Percentiles rank a stretch among this genome's conserved stretches.
These are phyloP conservation scores for Neltuma alba DNA, from an alignment of 306 rosid genomes.

Conservation along the genomic window DNA sequence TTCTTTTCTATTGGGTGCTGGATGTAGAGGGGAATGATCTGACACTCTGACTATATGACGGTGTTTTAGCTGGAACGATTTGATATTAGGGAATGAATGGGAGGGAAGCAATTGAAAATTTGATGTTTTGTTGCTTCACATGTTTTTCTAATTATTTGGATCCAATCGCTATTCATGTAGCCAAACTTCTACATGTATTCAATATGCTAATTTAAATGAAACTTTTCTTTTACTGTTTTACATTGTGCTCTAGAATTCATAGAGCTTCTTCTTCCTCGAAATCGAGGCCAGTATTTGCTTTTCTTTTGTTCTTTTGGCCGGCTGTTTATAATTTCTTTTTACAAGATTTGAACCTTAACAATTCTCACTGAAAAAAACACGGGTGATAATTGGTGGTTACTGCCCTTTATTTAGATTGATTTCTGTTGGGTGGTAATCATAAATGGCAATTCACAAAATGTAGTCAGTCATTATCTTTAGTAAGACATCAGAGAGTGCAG, in stretches of 20 bases:
- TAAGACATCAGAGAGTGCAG: background rate
- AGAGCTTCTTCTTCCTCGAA: background rate
- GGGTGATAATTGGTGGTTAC: background rate
- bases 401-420: background rate
- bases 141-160: background rate
- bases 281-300: background rate
- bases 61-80: background rate
- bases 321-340: background rate
- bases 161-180: background rate
- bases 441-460: background rate
- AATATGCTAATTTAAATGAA: constrained; percentile 3
- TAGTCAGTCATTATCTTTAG: background rate
- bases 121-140: background rate
- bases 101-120: background rate
- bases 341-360: background rate
- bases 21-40: background rate
- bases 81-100: background rate
- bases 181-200: background rate
- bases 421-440: background rate
- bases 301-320: background rate
- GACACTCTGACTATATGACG: background rate
- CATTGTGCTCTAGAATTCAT: background rate
- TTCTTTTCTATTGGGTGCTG: background rate
- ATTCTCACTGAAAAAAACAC: background rate
- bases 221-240: background rate